Percentiles rank a stretch among this genome's conserved stretches.
These are phyloP conservation scores for Candida khao-thaluensis DNA, from an alignment of 805 yeast species.

Conservation along the genomic window DNA sequence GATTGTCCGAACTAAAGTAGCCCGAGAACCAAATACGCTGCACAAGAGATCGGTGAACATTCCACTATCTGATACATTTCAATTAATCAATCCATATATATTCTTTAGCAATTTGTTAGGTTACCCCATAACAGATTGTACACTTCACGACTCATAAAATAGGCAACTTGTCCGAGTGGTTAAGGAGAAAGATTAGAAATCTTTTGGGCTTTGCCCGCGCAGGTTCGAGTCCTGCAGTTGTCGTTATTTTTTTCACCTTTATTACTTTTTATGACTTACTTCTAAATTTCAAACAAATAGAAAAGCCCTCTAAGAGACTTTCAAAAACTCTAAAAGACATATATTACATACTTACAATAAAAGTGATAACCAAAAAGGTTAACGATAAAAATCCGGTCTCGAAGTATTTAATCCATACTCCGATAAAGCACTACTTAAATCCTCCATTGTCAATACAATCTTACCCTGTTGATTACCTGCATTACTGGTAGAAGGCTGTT, in stretches of 20 bases:
- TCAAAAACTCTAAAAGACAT: too few relatives aligned
- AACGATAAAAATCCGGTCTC: slow-evolving; percentile 93
- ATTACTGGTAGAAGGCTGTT: slow-evolving; percentile 36
- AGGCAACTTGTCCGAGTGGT: slow-evolving; percentile 42
- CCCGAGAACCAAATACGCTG: too few relatives aligned
- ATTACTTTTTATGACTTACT: neutral
- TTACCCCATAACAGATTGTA: too few relatives aligned
- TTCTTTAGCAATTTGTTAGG: too few relatives aligned
- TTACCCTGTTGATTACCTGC: slow-evolving; percentile 64
- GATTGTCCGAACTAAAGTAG: too few relatives aligned
- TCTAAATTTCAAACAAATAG: too few relatives aligned
- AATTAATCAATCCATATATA: too few relatives aligned
- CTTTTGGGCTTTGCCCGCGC: slow-evolving; percentile 63
- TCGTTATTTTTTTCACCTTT: slow-evolving; percentile 37
- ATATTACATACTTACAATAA: neutral
- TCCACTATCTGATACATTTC: too few relatives aligned
- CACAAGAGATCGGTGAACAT: too few relatives aligned
- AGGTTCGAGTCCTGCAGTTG: slow-evolving; percentile 66
- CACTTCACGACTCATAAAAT: too few relatives aligned
- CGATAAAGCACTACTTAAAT: slow-evolving; percentile 84
- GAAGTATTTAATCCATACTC: slow-evolving; percentile 90
- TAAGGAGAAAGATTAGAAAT: slow-evolving; percentile 41
- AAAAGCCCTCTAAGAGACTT: too few relatives aligned
- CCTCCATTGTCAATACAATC: slow-evolving; percentile 89
- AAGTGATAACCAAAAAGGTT: slow-evolving; percentile 9